Evolutionary conservation across 2,329 filamentous ascomycete genomes (phyloP).

Genomic region (Penicillium sclerotigenum): DNA sequence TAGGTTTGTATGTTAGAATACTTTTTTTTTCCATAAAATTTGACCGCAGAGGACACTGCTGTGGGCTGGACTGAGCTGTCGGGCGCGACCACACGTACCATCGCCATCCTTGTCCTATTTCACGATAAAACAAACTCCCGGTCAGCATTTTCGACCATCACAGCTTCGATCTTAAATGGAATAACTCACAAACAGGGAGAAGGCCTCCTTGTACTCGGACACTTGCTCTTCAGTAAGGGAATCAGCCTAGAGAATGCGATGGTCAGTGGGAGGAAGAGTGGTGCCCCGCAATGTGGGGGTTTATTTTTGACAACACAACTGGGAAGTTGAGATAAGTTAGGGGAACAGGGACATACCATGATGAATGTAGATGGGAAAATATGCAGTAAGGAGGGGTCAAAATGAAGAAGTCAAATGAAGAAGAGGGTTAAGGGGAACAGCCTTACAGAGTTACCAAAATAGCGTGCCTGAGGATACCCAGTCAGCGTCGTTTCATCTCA

Average conservation of each 20-base stretch:
- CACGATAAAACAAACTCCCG: conserved; percentile 11
- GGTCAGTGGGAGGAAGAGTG: conserved; percentile 27
- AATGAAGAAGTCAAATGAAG: conserved; percentile 7
- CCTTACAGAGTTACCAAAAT: conserved; percentile 22
- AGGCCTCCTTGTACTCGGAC: conserved; percentile 99
- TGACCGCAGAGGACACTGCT: background rate
- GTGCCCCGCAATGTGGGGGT: conserved; percentile 38
- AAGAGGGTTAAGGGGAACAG: conserved; percentile 25
- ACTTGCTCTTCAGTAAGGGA: conserved; percentile 99
- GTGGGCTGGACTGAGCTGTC: background rate
- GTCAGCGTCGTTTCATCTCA: conserved; percentile 9
- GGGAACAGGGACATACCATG: conserved; percentile 29
- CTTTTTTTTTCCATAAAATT: background rate
- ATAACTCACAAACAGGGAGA: conserved; percentile 94
- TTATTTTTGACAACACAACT: conserved; percentile 13
- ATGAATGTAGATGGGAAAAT: conserved; percentile 21
- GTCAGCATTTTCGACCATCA: conserved; percentile 18
- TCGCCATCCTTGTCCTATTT: conserved; percentile 82
- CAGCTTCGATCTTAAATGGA: background rate
- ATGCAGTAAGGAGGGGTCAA: conserved; percentile 14
- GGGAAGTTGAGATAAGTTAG: background rate
- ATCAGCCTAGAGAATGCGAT: conserved; percentile 67
- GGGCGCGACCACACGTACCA: conserved; percentile 59
- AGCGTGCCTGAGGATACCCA: conserved; percentile 20
- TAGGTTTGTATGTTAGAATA: conserved; percentile 11